phyloP scores from a whole-genome alignment of 2,329 filamentous ascomycete species.

The Stagonosporopsis vannaccii region DNA sequence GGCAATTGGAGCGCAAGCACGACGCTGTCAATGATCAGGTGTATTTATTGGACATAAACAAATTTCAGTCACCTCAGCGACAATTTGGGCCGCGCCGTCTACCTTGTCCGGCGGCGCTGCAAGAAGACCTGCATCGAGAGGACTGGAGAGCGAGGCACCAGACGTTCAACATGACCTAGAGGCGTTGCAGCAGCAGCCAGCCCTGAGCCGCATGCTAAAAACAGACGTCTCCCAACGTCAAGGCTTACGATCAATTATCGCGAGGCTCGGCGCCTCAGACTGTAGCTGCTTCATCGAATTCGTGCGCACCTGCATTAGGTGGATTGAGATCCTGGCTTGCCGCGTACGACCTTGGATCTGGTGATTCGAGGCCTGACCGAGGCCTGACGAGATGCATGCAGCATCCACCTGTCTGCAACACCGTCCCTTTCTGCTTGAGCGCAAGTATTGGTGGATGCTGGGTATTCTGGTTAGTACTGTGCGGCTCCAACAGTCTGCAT shows the following conservation, averaged over 20 bases:
- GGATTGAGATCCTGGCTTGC: slow-evolving; percentile 9
- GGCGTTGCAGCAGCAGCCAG: slow-evolving; percentile 31
- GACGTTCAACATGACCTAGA: slow-evolving; percentile 8
- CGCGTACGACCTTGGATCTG: slow-evolving; percentile 8
- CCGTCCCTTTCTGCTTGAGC: slow-evolving; percentile 2
- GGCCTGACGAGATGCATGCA: slow-evolving; percentile 16
- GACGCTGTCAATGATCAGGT: slow-evolving; percentile 2
- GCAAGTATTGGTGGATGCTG: neutral
- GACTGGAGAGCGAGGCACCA: slow-evolving; percentile 33
- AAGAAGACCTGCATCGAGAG: slow-evolving; percentile 38
- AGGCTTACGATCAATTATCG: slow-evolving; percentile 25
- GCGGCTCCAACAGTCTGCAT: slow-evolving; percentile 3
- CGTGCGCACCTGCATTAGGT: slow-evolving; percentile 14
- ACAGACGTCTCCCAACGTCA: slow-evolving; percentile 22
- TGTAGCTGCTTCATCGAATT: slow-evolving; percentile 20
- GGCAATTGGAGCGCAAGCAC: neutral
- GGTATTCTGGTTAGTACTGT: neutral
- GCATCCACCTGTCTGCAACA: slow-evolving; percentile 11
- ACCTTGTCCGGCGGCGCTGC: neutral
- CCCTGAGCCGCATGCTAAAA: slow-evolving; percentile 24
- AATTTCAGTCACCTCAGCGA: slow-evolving; percentile 2
- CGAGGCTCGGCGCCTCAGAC: slow-evolving; percentile 20
- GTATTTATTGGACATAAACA: slow-evolving; percentile 2
- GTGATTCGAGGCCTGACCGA: slow-evolving; percentile 4
- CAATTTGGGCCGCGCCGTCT: slow-evolving; percentile 6